Evolutionary conservation across 2,329 filamentous ascomycete genomes (phyloP).

Genomic region (Lecanosticta acicola): DNA sequence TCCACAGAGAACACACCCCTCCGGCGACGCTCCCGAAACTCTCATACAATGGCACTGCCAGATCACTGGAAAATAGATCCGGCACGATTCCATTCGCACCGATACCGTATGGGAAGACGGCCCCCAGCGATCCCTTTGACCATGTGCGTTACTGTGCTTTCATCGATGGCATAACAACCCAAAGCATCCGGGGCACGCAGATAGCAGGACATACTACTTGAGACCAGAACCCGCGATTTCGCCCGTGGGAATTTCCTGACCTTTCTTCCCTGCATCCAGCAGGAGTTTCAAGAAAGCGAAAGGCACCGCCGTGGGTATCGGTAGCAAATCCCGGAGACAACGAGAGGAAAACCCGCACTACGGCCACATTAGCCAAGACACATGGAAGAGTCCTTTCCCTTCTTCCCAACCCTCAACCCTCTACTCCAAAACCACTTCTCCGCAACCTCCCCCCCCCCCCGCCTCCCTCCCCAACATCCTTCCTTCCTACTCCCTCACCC

Average conservation of each 20-base stretch:
- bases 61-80: conserved; percentile 58
- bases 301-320: conserved; percentile 33
- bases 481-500: conserved; percentile 3
- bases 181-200: conserved; percentile 35
- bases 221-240: conserved; percentile 44
- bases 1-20: too few relatives aligned
- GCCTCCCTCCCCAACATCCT: too few relatives aligned
- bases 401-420: conserved; percentile 18
- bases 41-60: conserved; percentile 48
- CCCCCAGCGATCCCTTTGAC: conserved; percentile 46
- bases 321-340: conserved; percentile 19
- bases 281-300: conserved; percentile 41
- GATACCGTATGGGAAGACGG: conserved; percentile 38
- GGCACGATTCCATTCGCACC: conserved; percentile 49
- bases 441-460: conserved; percentile 21
- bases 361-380: not conserved
- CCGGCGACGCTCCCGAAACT: too few relatives aligned
- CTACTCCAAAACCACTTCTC: conserved; percentile 15
- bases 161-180: conserved; percentile 42
- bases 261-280: conserved; percentile 38
- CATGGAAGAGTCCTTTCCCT: not conserved
- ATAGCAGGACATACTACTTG: conserved; percentile 43
- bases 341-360: not conserved
- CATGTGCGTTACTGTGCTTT: conserved; percentile 45
- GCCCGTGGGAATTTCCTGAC: conserved; percentile 25